Evolutionary conservation across 768 basidiomycete species (phyloP), one percentile per base, ranked within the genome.

Genomic region (Amanita thiersii): DNA sequence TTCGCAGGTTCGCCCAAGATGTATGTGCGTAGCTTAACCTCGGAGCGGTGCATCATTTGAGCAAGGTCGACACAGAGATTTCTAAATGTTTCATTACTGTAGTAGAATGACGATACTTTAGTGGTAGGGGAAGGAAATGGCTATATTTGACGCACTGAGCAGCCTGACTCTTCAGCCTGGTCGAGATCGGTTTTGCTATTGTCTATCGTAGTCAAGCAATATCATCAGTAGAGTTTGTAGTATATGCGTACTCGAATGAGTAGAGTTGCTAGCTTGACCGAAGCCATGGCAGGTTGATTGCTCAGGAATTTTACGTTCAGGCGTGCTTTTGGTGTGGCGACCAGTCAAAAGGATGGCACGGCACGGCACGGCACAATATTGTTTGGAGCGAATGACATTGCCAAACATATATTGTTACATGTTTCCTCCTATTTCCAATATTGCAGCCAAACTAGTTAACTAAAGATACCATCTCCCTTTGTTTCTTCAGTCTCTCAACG

Each of bases 181-280:
- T 60, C 39, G 81, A 79, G 49, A 89, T 86, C 38, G 87, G 86
- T 61, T 88, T 89, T 39, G 86, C 86, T 55, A 87, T 57, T n/a
- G 86, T 89, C 86, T 88, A 44, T 24, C 8, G 24, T 25, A 46
- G 21, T 29, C 37, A 30, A 41, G 32, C 46, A 26, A 20, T 10
- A 29, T 32, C 33, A 12, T 19, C 10, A 11, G 12, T 50, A 14
- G 18, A 8, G 14, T 9, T 23, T 43, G 34, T 20, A 18, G 9
- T 2, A 20, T 21, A 24, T 20, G 17, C 40, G 26, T 63, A 81
- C 82, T 54, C 83, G 72, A 51, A 87, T 84, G 37, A 75, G 52
- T n/a, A 87, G 72, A 1, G 82, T 82, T 8, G 75, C 85, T 30
- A 87, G 64, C 58, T 87, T 87, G 14, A 73, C 77, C 40, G 76